Conservation (phyloP, 2,329 filamentous ascomycete species). For the Xylariaceae sp. region DNA sequence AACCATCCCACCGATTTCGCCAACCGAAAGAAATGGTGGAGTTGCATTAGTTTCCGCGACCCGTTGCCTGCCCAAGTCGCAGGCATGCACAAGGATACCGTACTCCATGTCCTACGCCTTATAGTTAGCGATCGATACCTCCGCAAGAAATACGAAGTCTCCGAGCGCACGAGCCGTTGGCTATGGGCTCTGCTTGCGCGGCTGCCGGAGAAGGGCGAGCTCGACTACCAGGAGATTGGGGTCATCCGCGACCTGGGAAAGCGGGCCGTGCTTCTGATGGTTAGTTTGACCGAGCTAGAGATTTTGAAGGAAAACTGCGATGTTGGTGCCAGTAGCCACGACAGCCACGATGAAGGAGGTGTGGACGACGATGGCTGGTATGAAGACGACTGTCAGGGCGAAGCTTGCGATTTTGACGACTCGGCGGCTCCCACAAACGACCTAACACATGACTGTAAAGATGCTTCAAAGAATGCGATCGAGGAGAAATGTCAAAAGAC, state of each 20-base stretch:
- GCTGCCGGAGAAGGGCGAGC: constrained; percentile 67
- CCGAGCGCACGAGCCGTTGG: constrained; percentile 72
- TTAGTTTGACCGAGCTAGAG: constrained; percentile 50
- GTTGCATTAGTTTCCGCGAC: constrained; percentile 47
- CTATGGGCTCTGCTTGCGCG: constrained; percentile 77
- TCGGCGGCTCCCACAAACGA: not conserved
- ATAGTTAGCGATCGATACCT: constrained; percentile 62
- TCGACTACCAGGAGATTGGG: constrained; percentile 71
- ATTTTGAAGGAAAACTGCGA: constrained; percentile 39
- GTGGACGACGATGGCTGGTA: constrained; percentile 31
- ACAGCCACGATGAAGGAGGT: constrained; percentile 30
- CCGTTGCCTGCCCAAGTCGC: constrained; percentile 57
- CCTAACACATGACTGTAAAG: too few relatives aligned
- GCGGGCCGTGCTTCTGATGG: constrained; percentile 60
- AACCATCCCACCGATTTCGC: constrained; percentile 52
- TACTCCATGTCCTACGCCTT: constrained; percentile 63
- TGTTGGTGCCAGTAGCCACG: constrained; percentile 28
- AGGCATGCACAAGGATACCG: constrained; percentile 61
- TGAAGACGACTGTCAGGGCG: constrained; percentile 22
- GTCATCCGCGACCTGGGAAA: constrained; percentile 76
- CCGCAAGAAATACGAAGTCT: constrained; percentile 53
- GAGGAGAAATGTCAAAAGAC: too few relatives aligned
- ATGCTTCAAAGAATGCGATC: too few relatives aligned
- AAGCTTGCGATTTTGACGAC: not conserved
- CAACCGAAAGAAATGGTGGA: constrained; percentile 48